Percentiles rank a stretch among this genome's conserved stretches.
These are phyloP conservation scores for Colletotrichum chlorophyti DNA, from an alignment of 2,329 filamentous ascomycete species.

Conservation along the genomic window DNA sequence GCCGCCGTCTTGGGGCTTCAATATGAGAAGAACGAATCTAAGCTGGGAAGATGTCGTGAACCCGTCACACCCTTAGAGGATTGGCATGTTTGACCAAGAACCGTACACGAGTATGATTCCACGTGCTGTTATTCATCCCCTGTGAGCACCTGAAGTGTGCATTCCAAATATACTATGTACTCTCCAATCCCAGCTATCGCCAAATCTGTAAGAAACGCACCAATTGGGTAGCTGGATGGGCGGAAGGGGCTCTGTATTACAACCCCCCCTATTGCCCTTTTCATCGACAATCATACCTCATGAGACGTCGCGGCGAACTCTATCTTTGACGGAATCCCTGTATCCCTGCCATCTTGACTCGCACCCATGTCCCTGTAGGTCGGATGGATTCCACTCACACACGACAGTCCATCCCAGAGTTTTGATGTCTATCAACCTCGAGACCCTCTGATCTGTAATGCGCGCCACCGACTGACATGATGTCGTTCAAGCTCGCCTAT, in stretches of 20 bases:
- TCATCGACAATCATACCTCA: conserved; percentile 17
- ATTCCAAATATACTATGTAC: background rate
- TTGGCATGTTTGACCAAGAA: no score
- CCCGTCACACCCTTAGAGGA: no score
- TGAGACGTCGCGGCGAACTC: conserved; percentile 25
- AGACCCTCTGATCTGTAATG: conserved; percentile 1
- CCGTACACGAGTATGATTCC: no score
- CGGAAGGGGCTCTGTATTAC: background rate
- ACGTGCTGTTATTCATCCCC: no score
- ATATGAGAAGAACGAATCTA: no score
- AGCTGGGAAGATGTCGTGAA: background rate
- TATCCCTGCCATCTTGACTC: background rate
- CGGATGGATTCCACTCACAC: background rate
- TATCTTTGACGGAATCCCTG: background rate
- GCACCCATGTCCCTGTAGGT: no score
- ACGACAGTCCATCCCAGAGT: no score
- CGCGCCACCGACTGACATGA: conserved; percentile 1
- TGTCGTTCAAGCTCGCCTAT: background rate
- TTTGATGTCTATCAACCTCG: background rate
- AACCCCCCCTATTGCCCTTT: conserved; percentile 3
- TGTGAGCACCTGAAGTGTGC: background rate
- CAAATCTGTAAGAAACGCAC: background rate
- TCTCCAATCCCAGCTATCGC: background rate
- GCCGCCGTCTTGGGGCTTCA: no score
- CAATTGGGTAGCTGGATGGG: background rate